These are phyloP conservation scores for Actinomucor elegans DNA, from an alignment of 371 early-diverging fungal genomes.

Conservation along the genomic window DNA sequence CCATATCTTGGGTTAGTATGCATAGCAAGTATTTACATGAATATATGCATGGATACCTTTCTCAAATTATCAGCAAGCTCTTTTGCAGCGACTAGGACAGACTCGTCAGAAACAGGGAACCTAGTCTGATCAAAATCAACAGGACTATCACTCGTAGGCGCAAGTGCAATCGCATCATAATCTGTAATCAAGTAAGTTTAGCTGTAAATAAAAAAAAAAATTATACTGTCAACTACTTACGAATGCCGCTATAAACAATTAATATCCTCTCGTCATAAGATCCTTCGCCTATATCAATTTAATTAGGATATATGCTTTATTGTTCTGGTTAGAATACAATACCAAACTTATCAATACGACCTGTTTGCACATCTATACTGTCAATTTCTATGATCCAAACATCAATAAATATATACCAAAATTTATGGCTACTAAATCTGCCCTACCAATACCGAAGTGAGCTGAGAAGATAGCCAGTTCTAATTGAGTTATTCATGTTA, in stretches of 20 bases:
- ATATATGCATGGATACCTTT: slow-evolving; percentile 29
- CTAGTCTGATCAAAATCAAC: slow-evolving; percentile 57
- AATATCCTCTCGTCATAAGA: slow-evolving; percentile 45
- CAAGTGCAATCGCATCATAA: slow-evolving; percentile 59
- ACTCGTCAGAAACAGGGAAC: slow-evolving; percentile 36
- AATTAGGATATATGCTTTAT: background rate
- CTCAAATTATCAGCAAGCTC: slow-evolving; percentile 41
- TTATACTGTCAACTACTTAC: slow-evolving; percentile 32
- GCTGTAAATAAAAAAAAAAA: too few relatives aligned
- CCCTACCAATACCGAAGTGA: slow-evolving; percentile 53
- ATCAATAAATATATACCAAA: too few relatives aligned
- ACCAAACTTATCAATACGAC: slow-evolving; percentile 60
- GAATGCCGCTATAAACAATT: slow-evolving; percentile 63
- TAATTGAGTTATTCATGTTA: too few relatives aligned
- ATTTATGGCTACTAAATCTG: too few relatives aligned
- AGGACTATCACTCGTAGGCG: slow-evolving; percentile 44
- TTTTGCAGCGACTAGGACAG: slow-evolving; percentile 39
- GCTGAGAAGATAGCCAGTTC: slow-evolving; percentile 58
- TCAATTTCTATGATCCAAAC: slow-evolving; percentile 43
- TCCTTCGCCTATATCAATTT: slow-evolving; percentile 62
- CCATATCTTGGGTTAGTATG: too few relatives aligned
- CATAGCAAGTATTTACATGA: background rate
- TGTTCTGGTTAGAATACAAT: background rate
- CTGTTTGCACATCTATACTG: slow-evolving; percentile 63
- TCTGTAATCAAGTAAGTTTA: too few relatives aligned